Base-by-base conservation (phyloP, 495 filamentous ascomycete genomes). In the Clohesyomyces aquaticus region DNA sequence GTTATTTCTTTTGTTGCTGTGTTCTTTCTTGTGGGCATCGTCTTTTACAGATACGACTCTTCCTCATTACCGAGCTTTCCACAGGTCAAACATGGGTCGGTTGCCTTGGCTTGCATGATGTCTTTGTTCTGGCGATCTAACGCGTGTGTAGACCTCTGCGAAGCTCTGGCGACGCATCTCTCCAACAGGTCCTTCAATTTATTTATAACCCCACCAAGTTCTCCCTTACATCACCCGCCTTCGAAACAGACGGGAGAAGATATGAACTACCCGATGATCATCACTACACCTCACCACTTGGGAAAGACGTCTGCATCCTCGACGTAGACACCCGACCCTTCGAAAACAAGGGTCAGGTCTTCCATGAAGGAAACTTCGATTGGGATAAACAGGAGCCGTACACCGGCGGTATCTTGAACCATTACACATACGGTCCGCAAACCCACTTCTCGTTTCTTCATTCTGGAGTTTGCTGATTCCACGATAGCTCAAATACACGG, bases 401-500 rank as follows among this genome's bases (percentile, higher is more conserved):
- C 26, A 57, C 61, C 9, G 54, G 54, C 3, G 61, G 61, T 12
- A 51, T 64, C 8, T 32, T 66, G 32, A 66, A 66, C 56, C 63
- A 66, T 35, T 66, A 66, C 28, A 60, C 41, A 22, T 66, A 59
- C 35, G 59, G 52, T 55, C 6, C 10, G 52, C 42, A 42, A 14
- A 58, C 22, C 35, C 59, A 45, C 18, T 29, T 14, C 49, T 32
- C 38, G 10, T 26, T 54, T 45, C 28, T 19, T 56, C 21, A 18
- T 1, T 56, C n/a, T n/a, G n/a, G n/a, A n/a, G n/a, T 1, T 29
- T 1, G 14, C 35, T 46, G 8, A 19, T 29, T 19, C 42, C 19
- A 9, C 43, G 23, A n/a, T 43, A 59, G 78, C 80, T 35, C 71
- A 67, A 52, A 77, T 81, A 29, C 80, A 83, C 66, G 78, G 78